Evolutionary conservation across 495 filamentous ascomycete species (phyloP), one percentile per base, ranked within the genome.

Genomic region (Clavariopsis aquatica): DNA sequence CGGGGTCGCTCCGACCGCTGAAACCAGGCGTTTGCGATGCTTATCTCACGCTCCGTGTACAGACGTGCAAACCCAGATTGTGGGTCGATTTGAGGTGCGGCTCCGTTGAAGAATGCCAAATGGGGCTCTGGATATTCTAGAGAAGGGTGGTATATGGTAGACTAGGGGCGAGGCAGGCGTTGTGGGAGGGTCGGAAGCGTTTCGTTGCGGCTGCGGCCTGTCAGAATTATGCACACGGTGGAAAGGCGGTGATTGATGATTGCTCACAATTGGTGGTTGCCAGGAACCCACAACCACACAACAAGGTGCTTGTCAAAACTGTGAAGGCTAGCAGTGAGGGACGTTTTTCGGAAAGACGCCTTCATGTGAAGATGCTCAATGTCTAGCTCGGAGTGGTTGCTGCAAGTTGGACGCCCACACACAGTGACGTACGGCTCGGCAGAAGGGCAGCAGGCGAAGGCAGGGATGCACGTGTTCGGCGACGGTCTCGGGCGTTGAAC

Each of bases 291-390:
- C 29, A 46, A 65, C 20, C 62, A 54, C 46, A 64, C 58, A 6
- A 43, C 38, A 23, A 54, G 49, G 23, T 53, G 29, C n/a, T 43
- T 57, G 43, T 64, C 49, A 3, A 36, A 49, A 27, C 47, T 36
- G 22, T 49, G 46, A 38, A 58, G 46, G 45, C 62, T 64, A 2
- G 20, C 45, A 9, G 29, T 23, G 46, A 52, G 31, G 41, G 38
- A 22, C n/a, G 22, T 17, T 34, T 56, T 46, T 26, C 51, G 57
- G 24, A 61, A 49, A 49, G 24, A 45, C 20, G 29, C 13, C 56
- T 60, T 60, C 57, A 66, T 66, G 64, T 66, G 64, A 66, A 66
- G 17, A 45, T 38, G 20, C 36, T 34, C 19, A 19, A n/a, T 51
- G 28, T 31, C 34, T 1, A 19, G 27, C 38, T 29, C 13, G n/a